Base-by-base conservation (phyloP, 495 filamentous ascomycete genomes). In the Sphaerosporella brunnea region DNA sequence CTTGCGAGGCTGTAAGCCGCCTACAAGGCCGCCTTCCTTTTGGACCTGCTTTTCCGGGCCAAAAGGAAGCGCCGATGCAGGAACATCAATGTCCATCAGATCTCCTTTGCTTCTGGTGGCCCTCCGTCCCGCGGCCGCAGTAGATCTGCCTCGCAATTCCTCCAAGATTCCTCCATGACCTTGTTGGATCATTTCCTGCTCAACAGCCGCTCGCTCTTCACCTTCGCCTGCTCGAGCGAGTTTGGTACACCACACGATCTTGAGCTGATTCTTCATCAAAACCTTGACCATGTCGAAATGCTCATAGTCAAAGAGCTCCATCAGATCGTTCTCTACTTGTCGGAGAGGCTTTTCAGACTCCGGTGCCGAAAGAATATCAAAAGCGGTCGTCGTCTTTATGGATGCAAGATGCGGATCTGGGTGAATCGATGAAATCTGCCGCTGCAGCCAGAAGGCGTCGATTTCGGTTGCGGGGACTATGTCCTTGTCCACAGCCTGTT, bases 221-320 rank as follows among this genome's bases (percentile, higher is more conserved):
- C 84, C 80, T 61, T 95, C 86, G 23, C 77, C 77, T 26, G 84
- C 86, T 47, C 73, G 72, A 39, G 85, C 80, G 71, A 93, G 79
- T 47, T 79, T 75, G 15, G 92, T 96, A 10, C 92, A 80, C 90
- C 92, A 99, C 23, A 95, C 80, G 49, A 96, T 73, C 65, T 86
- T 92, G 53, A 90, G 79, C 7, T 80, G 74, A 54, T 96, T 96
- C 51, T 80, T 74, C 49, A 95, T 82, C n/a, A 99, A 71, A 61
- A 82, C 88, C 42, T 83, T 79, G 23, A 96, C 90, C 36, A 94
- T 72, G 37, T 95, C 87, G 45, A 90, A 83, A 59, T 94, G 80
- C 57, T 96, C 90, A 55, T 92, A 99, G 55, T 96, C 87, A 51
- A 99, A 93, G 0, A 96, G 74, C 56, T 95, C 92, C 79, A 95